Percentiles rank a stretch among this genome's conserved stretches.
These are phyloP conservation scores for Salix dunnii DNA, from an alignment of 345 rosid species.

Conservation along the genomic window DNA sequence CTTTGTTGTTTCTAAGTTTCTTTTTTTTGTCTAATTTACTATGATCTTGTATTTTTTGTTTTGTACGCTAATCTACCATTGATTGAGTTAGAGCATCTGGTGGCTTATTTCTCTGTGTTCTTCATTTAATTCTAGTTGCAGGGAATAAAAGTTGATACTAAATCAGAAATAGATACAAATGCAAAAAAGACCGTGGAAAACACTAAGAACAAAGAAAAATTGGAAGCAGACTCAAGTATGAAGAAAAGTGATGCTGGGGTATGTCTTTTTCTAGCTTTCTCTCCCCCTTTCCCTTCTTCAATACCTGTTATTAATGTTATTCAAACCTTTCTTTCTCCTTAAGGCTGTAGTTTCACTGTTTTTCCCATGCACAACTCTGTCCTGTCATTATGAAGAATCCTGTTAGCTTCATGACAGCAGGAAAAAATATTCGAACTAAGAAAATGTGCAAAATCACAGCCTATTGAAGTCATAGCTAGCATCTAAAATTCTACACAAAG, in stretches of 20 bases:
- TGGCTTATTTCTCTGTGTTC: conserved; percentile 5
- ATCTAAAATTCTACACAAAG: neutral
- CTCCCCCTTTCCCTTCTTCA: neutral
- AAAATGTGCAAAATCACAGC: neutral
- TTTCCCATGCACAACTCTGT: neutral
- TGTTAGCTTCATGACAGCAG: neutral
- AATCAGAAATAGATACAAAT: conserved; percentile 46
- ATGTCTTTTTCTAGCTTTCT: conserved; percentile 1
- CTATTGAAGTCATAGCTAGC: neutral
- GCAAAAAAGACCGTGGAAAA: conserved; percentile 38
- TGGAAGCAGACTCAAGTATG: conserved; percentile 31
- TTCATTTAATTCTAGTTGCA: conserved; percentile 26
- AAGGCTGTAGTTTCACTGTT: no score
- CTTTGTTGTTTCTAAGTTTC: neutral
- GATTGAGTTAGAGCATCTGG: neutral
- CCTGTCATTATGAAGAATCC: neutral
- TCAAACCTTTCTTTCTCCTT: neutral
- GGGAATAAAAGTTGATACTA: conserved; percentile 33
- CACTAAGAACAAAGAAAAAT: conserved; percentile 42
- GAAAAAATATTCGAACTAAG: neutral
- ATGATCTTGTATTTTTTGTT: neutral
- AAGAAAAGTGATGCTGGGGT: conserved; percentile 55
- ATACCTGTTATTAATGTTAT: neutral
- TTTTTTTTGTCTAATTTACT: neutral
- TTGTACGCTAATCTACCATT: neutral